Base-by-base conservation (phyloP, 352 stramenopile species). In the Plasmopara muralis region DNA sequence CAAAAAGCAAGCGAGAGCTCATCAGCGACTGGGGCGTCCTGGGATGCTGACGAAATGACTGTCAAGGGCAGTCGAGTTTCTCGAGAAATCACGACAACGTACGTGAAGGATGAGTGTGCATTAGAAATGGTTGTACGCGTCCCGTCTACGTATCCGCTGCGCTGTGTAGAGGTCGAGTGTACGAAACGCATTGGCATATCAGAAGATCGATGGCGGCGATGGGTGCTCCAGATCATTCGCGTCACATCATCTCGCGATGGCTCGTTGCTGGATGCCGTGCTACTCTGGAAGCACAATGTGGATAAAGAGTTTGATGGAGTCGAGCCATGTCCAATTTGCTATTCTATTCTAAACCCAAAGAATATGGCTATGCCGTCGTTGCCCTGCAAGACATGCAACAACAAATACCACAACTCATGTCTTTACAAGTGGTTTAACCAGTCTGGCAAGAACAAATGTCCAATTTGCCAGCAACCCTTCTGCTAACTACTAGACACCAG, bases 351-450 rank as follows among this genome's bases (percentile, higher is more conserved):
- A 42, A 93, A 96, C 57, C 83, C 86, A 7, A 93, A 93, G 69
- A 93, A 81, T 43, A 94, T 95, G 82, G 78, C 73, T 0, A 64
- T 96, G 47, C 88, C 88, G 33, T 90, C 84, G 31, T 55, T 96
- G 53, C 67, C 80, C 28, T 96, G 88, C 77, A 96, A 95, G 61
- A 96, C 86, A 29, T 96, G 88, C 74, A 73, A 66, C 49, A 96
- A 95, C 77, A 93, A 91, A 70, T 96, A 96, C 72, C 88, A 96
- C 74, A 93, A 92, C 65, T 89, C 82, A 62, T 96, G 88, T 61
- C 70, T 96, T 29, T 95, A 96, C 84, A 95, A 96, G 74, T 96
- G 88, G 87, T 96, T 96, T 68, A 93, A 92, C 68, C 89, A 95
- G 57, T 95, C 83, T 51, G 83, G 85, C 70, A 96, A 96, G 72